Conservation (phyloP, 257 asterid species). For the Solanum pimpinellifolium region DNA sequence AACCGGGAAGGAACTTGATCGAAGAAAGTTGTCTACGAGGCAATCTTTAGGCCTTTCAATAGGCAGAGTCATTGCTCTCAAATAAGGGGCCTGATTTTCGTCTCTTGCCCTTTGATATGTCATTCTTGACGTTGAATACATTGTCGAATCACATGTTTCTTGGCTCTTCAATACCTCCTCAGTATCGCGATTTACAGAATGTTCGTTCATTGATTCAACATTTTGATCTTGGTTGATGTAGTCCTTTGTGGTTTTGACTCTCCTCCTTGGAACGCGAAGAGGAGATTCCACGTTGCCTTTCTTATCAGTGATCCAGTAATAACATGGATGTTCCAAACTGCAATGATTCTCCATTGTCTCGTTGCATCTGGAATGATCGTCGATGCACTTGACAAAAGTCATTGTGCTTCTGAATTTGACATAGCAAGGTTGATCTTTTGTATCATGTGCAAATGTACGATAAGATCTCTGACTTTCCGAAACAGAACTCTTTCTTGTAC, state of each 20-base stretch:
- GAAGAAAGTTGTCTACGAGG: constrained; percentile 6
- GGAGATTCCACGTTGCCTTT: not conserved
- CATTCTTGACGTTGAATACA: not conserved
- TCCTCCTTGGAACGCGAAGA: not conserved
- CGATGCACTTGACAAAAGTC: not conserved
- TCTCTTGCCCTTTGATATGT: not conserved
- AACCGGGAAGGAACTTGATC: constrained; percentile 43
- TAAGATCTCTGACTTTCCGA: not conserved
- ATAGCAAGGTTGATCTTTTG: not conserved
- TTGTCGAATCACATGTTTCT: not conserved
- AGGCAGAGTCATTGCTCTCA: constrained; percentile 43
- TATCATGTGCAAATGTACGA: not conserved
- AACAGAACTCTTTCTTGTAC: constrained; percentile 5
- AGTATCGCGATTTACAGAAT: not conserved
- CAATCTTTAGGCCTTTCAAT: constrained; percentile 19
- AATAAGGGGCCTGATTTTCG: not conserved
- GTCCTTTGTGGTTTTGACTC: not conserved
- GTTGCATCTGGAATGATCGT: not conserved
- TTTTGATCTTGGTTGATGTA: not conserved
- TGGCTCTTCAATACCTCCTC: not conserved
- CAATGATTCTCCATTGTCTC: not conserved
- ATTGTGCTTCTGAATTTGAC: constrained; percentile 2
- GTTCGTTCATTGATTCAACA: not conserved
- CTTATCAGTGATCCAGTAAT: not conserved
- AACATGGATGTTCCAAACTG: constrained; percentile 13